phyloP scores from a whole-genome alignment of 148 eudicot species.

The Vaccinium vitisidaea region DNA sequence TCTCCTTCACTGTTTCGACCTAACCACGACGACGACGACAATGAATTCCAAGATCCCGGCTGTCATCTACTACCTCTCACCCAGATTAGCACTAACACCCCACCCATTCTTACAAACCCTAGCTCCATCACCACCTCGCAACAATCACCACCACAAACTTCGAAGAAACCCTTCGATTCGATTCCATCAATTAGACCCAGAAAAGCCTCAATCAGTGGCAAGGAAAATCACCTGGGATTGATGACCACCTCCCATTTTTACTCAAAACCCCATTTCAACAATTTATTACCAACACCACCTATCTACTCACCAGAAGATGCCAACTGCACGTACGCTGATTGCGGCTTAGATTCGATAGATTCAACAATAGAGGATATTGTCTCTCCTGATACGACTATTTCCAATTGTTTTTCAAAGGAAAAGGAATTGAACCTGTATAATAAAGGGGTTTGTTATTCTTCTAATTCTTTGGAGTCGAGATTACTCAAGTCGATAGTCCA shows the following conservation, averaged over 20 bases:
- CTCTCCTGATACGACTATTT: not conserved
- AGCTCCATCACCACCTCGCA: not conserved
- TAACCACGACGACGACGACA: conserved; percentile 30
- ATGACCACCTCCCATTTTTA: not conserved
- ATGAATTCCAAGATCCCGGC: conserved; percentile 20
- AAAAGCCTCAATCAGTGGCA: conserved; percentile 15
- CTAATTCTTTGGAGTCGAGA: conserved; percentile 48
- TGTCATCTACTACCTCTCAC: conserved; percentile 13
- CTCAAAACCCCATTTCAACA: not conserved
- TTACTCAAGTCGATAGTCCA: conserved; percentile 27
- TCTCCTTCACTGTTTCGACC: not conserved
- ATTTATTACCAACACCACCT: not conserved
- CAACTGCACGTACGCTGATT: not conserved
- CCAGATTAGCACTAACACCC: not conserved
- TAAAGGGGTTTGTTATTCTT: conserved; percentile 11
- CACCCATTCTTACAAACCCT: not conserved
- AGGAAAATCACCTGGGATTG: conserved; percentile 20
- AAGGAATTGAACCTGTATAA: conserved; percentile 14
- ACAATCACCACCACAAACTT: not conserved
- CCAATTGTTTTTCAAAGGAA: conserved; percentile 1
- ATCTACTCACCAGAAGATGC: not conserved
- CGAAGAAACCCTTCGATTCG: conserved; percentile 21
- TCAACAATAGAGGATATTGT: conserved; percentile 9
- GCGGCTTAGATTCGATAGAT: conserved; percentile 31
- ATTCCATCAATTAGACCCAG: conserved; percentile 21